Evolutionary conservation across 73 alveolate genomes (phyloP).

Genomic region (Blepharisma japonicum): DNA sequence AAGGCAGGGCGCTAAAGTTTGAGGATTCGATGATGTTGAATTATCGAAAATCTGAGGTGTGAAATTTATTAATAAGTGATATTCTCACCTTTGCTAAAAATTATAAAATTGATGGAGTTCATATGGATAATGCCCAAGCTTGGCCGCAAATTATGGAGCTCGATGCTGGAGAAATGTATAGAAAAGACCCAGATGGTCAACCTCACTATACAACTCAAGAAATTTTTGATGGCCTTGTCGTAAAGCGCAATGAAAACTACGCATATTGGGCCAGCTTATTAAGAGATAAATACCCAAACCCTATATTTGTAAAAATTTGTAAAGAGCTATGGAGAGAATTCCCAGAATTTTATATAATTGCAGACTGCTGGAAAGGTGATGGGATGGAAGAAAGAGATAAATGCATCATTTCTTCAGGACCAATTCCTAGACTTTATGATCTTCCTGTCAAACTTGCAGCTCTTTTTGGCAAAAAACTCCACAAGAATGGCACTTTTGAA

Average conservation of each 20-base stretch:
- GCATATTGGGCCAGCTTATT: constrained; percentile 87
- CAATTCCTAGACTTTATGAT: constrained; percentile 90
- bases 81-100: constrained; percentile 59
- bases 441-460: constrained; percentile 83
- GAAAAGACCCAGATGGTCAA: constrained; percentile 95
- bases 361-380: constrained; percentile 97
- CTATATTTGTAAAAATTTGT: constrained; percentile 88
- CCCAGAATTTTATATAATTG: constrained; percentile 90
- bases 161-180: constrained; percentile 89
- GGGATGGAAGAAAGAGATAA: constrained; percentile 85
- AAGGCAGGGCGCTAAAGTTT: constrained; percentile 83
- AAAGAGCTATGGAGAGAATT: constrained; percentile 80
- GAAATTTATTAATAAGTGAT: constrained; percentile 90
- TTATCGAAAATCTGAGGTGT: constrained; percentile 89
- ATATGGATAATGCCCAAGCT: constrained; percentile 93
- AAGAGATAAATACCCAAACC: constrained; percentile 92
- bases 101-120: constrained; percentile 89
- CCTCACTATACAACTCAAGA: constrained; percentile 88
- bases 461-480: constrained; percentile 89
- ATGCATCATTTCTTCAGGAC: constrained; percentile 85
- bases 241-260: constrained; percentile 74
- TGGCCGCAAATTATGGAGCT: constrained; percentile 96
- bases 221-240: constrained; percentile 88
- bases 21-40: constrained; percentile 84
- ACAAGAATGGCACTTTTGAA: constrained; percentile 73